Percentiles rank a stretch among this genome's conserved stretches.
These are phyloP conservation scores for Phytophthora pluvialis DNA, from an alignment of 352 stramenopile genomes.

Conservation along the genomic window DNA sequence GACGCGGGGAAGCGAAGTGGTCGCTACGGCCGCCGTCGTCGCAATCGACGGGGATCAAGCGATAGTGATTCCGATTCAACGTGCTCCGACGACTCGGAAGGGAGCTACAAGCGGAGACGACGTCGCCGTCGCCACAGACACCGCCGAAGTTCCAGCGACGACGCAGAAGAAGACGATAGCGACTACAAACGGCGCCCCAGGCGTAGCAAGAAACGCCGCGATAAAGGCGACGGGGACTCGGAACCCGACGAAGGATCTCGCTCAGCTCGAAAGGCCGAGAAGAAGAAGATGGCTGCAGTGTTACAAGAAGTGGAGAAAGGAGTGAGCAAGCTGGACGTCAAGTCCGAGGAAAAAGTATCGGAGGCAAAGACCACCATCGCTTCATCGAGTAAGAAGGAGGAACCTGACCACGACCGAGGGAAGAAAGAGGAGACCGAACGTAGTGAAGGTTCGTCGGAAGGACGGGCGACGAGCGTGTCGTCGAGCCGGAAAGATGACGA, in stretches of 20 bases:
- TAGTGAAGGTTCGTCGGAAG: conserved; percentile 35
- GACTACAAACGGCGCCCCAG: conserved; percentile 53
- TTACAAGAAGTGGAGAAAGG: conserved; percentile 41
- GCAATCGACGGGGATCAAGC: conserved; percentile 38
- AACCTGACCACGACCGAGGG: conserved; percentile 21
- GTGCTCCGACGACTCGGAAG: conserved; percentile 58
- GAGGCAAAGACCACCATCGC: conserved; percentile 18
- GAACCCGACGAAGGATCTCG: conserved; percentile 39
- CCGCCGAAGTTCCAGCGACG: conserved; percentile 59
- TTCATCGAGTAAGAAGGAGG: conserved; percentile 26
- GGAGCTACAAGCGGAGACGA: conserved; percentile 42
- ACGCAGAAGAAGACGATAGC: conserved; percentile 59
- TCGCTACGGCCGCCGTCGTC: conserved; percentile 39
- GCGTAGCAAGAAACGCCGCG: conserved; percentile 48
- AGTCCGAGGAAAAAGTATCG: conserved; percentile 32
- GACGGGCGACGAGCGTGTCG: conserved; percentile 24
- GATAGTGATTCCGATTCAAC: conserved; percentile 61
- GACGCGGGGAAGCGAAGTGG: conserved; percentile 30
- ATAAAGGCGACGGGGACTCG: conserved; percentile 40
- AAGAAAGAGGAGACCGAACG: conserved; percentile 33
- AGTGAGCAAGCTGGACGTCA: conserved; percentile 44
- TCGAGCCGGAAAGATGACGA: conserved; percentile 69
- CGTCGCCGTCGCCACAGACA: conserved; percentile 50
- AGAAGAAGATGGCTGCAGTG: conserved; percentile 30
- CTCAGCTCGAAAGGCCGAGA: conserved; percentile 40